Percentiles rank a stretch among this genome's conserved stretches.
Evolutionary conservation across 768 basidiomycete genomes (phyloP).

Genomic region (Arthromyces matolae): DNA sequence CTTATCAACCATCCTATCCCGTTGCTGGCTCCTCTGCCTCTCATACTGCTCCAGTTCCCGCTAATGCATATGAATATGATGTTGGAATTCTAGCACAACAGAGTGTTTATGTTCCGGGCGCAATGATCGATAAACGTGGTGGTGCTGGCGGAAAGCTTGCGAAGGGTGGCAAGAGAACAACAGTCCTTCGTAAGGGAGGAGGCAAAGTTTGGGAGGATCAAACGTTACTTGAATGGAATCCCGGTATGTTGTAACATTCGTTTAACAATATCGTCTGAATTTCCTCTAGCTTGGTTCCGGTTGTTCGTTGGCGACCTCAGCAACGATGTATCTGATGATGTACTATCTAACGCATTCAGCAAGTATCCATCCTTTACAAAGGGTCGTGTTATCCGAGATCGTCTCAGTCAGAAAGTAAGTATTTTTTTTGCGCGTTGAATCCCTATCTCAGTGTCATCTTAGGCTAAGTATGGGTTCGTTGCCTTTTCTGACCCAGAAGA

Average conservation of each 20-base stretch:
- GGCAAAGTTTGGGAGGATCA: slow-evolving; percentile 99
- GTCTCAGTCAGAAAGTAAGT: slow-evolving; percentile 85
- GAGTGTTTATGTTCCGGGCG: slow-evolving; percentile 89
- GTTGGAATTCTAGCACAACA: slow-evolving; percentile 88
- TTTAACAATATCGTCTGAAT: slow-evolving; percentile 6
- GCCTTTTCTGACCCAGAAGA: slow-evolving; percentile 98
- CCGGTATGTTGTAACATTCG: slow-evolving; percentile 59
- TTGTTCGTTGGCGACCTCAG: slow-evolving; percentile 97
- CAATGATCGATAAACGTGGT: slow-evolving; percentile 84
- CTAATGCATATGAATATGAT: slow-evolving; percentile 91
- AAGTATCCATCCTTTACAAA: slow-evolving; percentile 93
- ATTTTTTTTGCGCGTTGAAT: no score
- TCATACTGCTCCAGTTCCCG: slow-evolving; percentile 75
- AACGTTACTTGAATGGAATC: slow-evolving; percentile 95
- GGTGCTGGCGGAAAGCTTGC: slow-evolving; percentile 82
- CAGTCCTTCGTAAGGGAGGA: slow-evolving; percentile 91
- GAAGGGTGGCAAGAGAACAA: slow-evolving; percentile 88
- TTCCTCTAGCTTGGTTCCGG: slow-evolving; percentile 82
- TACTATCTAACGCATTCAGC: slow-evolving; percentile 88
- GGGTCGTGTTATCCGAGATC: slow-evolving; percentile 91
- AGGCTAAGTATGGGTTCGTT: slow-evolving; percentile 98
- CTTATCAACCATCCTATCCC: slow-evolving; percentile 71
- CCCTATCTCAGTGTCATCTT: no score
- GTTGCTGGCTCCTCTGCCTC: slow-evolving; percentile 61
- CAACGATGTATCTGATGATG: slow-evolving; percentile 96